Base-by-base conservation (phyloP, 495 filamentous ascomycete species). In the Apodospora peruviana region DNA sequence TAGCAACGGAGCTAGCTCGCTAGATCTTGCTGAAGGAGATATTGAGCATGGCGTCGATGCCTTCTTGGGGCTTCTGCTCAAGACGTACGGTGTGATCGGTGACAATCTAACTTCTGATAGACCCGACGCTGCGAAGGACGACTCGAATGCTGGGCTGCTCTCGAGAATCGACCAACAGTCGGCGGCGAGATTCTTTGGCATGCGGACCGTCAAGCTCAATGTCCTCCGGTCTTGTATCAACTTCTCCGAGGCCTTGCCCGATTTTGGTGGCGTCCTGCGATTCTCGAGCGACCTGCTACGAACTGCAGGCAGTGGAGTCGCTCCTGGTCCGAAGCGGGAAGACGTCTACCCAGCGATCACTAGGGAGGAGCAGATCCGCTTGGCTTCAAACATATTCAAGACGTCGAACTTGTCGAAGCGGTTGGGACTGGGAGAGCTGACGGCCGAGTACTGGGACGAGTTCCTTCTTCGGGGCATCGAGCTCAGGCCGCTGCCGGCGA, bases 401-500 rank as follows among this genome's bases (percentile, higher is more conserved):
- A 96, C 91, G 9, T 76, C 90, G 16, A 81, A 76, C 27, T 79
- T 90, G 17, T 83, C 86, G 0, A 79, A 78, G 56, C 85, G 84
- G 50, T 68, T 96, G 29, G 90, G 91, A 1, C 64, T 88, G 2
- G 64, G 74, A 4, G 61, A 82, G 47, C 61, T 91, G 39, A 77
- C 85, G 47, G 88, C 87, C 16, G 86, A 91, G 45, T 98, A 95
- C 59, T 98, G 93, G 93, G 93, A 98, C 64, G 86, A 91, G 40
- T 97, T 98, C 59, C 75, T 98, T 0, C 75, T 98, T 35, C 81
- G 93, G 25, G 90, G 84, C 52, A 75, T 98, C 25, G 81, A 86
- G 40, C 64, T 93, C 21, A 73, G 79, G 46, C 64, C 75, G 14
- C 55, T 75, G 29, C 63, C 75, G 14, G 41, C 54, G 11, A 69